Base-by-base conservation (phyloP, 768 basidiomycete species). In the Gymnopilus dilepis region DNA sequence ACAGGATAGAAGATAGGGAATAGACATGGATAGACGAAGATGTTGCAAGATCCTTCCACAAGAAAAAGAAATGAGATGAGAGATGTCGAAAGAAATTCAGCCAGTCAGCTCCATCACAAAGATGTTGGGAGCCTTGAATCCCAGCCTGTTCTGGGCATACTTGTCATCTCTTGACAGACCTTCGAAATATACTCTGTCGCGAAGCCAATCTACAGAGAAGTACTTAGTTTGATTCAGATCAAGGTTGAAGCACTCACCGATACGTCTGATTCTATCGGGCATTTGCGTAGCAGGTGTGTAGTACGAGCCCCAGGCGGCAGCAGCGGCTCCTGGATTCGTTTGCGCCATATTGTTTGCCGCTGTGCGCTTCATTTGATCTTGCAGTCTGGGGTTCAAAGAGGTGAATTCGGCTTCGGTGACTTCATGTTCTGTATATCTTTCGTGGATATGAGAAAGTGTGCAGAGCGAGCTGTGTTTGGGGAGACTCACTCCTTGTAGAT, bases 41-140 rank as follows among this genome's bases (percentile, higher is more conserved):
- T 40, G 21, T n/a, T n/a, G n/a, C n/a, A 30, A 55, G 15, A 26
- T 48, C 34, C 8, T 37, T 37, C 28, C 26, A 61, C 12, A 50
- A 9, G 28, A 38, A 57, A 28, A 6, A 30, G 8, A 28, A 51
- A 61, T 11, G 19, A 42, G n/a, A 22, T 31, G 45, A 26, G 33
- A 55, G 15, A 33, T 8, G 7, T 3, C 21, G 8, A 21, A 50
- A 43, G 22, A 28, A 22, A 42, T 21, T 77, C 72, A 87, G n/a
- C 79, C 73, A 11, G 79, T 77, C 40, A 91, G 64, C 57, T 82
- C 81, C 88, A 94, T 86, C 38, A 92, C 79, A 70, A 91, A 91
- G 38, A 93, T 83, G 69, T 94, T 94, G 6, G 91, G 86, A 2
- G 92, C 92, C 57, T 80, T 82, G 75, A 85, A 94, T 1, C 92